phyloP scores from a whole-genome alignment of 495 filamentous ascomycete genomes.

The Hypoxylon cercidicola region DNA sequence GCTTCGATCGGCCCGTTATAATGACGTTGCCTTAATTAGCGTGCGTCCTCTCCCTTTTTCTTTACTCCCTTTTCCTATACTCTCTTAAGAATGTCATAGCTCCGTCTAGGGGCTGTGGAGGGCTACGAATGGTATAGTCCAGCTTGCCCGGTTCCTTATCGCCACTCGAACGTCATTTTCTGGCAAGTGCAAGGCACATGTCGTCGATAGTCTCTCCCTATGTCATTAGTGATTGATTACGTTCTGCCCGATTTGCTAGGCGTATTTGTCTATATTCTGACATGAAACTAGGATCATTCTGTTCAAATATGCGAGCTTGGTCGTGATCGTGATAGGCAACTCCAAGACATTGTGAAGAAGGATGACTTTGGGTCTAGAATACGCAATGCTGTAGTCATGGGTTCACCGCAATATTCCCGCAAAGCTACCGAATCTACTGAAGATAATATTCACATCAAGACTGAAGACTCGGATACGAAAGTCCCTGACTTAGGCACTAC shows the following conservation, averaged over 20 bases:
- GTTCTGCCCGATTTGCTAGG: background rate
- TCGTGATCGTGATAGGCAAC: conserved; percentile 67
- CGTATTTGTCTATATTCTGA: conserved; percentile 39
- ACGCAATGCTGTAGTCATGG: conserved; percentile 70
- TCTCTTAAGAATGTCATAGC: conserved; percentile 1
- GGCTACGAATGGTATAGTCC: too few species aligned
- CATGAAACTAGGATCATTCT: conserved; percentile 63
- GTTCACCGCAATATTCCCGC: conserved; percentile 47
- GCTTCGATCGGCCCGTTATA: conserved; percentile 71
- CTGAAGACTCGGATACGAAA: conserved; percentile 34
- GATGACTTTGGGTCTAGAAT: conserved; percentile 79
- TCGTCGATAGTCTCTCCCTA: background rate
- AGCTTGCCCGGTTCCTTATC: too few species aligned
- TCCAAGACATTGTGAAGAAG: conserved; percentile 77
- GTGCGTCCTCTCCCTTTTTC: conserved; percentile 61
- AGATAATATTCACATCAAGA: conserved; percentile 44
- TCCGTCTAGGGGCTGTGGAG: too few species aligned
- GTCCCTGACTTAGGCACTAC: conserved; percentile 17
- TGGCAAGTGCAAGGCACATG: too few species aligned
- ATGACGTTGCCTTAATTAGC: conserved; percentile 92
- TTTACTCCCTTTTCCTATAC: conserved; percentile 12
- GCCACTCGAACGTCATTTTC: too few species aligned
- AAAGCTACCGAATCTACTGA: conserved; percentile 43
- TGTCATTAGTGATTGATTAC: background rate
- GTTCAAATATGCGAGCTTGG: conserved; percentile 77